Percentiles rank a stretch among this genome's conserved stretches.
phyloP scores from a whole-genome alignment of 139 green algal species.

The Chlamydomonas urium region DNA sequence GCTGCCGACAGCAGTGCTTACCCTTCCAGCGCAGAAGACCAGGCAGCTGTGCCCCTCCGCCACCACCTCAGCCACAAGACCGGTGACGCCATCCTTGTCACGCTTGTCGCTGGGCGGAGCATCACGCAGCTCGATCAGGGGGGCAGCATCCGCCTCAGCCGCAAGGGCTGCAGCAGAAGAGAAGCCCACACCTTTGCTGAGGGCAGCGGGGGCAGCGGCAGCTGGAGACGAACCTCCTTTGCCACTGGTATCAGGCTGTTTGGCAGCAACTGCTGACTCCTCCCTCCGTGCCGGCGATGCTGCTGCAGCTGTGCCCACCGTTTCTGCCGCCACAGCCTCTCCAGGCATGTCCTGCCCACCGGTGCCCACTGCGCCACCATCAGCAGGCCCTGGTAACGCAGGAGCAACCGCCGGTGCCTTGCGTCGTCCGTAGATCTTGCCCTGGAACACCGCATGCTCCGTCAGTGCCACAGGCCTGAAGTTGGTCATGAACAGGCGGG shows the following conservation, averaged over 20 bases:
- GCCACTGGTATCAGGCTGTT: not conserved
- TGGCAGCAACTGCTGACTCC: not conserved
- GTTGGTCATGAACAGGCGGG: conserved; percentile 74
- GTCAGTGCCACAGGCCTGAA: conserved; percentile 77
- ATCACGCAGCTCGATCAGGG: conserved; percentile 25
- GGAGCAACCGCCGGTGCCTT: not conserved
- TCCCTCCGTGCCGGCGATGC: not conserved
- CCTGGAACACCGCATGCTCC: conserved; percentile 61
- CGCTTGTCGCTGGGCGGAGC: conserved; percentile 21
- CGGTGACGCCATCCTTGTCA: conserved; percentile 51
- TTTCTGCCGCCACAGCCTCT: too few species aligned
- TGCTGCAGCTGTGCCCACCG: not conserved
- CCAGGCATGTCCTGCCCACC: too few species aligned
- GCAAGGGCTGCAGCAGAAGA: not conserved
- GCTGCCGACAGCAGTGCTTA: not conserved
- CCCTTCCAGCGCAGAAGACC: conserved; percentile 65
- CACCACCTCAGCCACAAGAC: conserved; percentile 44
- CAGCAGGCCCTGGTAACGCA: too few species aligned
- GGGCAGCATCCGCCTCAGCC: not conserved
- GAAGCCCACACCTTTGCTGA: not conserved
- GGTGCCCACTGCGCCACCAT: too few species aligned
- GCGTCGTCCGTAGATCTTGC: conserved; percentile 30
- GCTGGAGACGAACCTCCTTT: not conserved
- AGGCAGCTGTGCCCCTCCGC: conserved; percentile 57
- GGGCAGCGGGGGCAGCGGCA: too few species aligned